A percentile compares a stretch with the other conserved stretches of the same genome.
phyloP scores from a whole-genome alignment of 106 monocot genomes.

The Allium sativum region DNA sequence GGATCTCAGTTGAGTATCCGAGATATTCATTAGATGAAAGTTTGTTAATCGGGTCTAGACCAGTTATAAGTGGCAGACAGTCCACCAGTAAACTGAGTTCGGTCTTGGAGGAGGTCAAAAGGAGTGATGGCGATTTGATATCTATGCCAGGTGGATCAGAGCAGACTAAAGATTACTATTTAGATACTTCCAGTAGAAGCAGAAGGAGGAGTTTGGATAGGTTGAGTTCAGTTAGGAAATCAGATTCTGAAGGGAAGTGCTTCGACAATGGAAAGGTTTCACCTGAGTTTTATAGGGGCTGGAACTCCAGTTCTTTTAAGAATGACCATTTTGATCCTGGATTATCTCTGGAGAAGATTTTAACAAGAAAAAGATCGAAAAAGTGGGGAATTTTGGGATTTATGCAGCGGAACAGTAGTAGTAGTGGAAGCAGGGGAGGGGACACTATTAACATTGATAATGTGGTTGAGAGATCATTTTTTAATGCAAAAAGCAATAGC shows the following conservation, averaged over 20 bases:
- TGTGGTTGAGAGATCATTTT: slow-evolving; percentile 29
- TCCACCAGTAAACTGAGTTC: slow-evolving; percentile 41
- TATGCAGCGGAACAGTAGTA: slow-evolving; percentile 2
- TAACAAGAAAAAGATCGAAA: slow-evolving; percentile 10
- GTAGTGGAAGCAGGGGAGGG: slow-evolving; percentile 2
- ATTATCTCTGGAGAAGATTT: slow-evolving; percentile 1
- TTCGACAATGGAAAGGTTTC: slow-evolving; percentile 1
- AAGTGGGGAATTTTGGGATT: slow-evolving; percentile 14
- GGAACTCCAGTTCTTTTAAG: slow-evolving; percentile 12
- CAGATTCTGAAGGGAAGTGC: neutral
- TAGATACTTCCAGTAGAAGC: slow-evolving; percentile 1
- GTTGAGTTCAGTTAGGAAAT: slow-evolving; percentile 6
- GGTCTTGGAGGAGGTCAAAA: slow-evolving; percentile 24
- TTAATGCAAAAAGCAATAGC: slow-evolving; percentile 31
- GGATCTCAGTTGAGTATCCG: slow-evolving; percentile 47
- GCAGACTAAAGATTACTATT: slow-evolving; percentile 16
- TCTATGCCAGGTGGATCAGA: slow-evolving; percentile 11
- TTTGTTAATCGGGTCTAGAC: slow-evolving; percentile 70
- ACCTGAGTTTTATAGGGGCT: slow-evolving; percentile 10
- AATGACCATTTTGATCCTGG: slow-evolving; percentile 8
- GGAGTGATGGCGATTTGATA: slow-evolving; percentile 10
- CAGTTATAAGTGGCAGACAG: slow-evolving; percentile 23
- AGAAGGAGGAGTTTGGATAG: slow-evolving; percentile 9
- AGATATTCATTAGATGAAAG: slow-evolving; percentile 56
- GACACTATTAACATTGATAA: slow-evolving; percentile 20